phyloP scores from a whole-genome alignment of 2,329 filamentous ascomycete species.

The Leptographium flavum region DNA sequence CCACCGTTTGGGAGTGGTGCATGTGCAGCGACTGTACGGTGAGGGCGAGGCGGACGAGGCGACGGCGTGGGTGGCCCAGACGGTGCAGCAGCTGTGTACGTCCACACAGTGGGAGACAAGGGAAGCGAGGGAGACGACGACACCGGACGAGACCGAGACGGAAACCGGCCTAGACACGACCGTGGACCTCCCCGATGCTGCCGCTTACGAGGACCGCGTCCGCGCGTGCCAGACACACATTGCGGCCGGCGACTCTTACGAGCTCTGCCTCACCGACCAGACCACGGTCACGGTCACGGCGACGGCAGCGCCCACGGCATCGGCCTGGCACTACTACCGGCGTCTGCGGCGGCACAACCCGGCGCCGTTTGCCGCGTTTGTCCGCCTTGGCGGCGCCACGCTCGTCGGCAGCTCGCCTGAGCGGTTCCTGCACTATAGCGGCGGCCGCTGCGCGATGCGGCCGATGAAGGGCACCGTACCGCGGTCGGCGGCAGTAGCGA shows the following conservation, averaged over 20 bases:
- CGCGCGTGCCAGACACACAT: conserved; percentile 55
- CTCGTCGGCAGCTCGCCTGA: conserved; percentile 78
- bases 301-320: conserved; percentile 12
- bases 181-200: conserved; percentile 25
- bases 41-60: not conserved
- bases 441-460: conserved; percentile 55
- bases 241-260: conserved; percentile 67
- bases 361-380: conserved; percentile 72
- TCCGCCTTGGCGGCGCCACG: conserved; percentile 54
- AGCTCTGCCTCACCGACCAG: conserved; percentile 69
- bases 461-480: conserved; percentile 97
- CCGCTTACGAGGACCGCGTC: conserved; percentile 53
- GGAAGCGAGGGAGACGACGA: no score
- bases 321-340: conserved; percentile 57
- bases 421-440: conserved; percentile 48
- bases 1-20: conserved; percentile 44
- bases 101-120: no score
- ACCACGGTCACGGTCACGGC: conserved; percentile 41
- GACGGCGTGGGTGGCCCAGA: not conserved
- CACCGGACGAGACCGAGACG: not conserved
- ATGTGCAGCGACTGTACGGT: conserved; percentile 49
- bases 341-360: conserved; percentile 58
- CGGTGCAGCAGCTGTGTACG: conserved; percentile 17
- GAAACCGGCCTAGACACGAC: not conserved
- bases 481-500: conserved; percentile 51